Conservation (phyloP, 75 land plant species). For the Pinus taeda region DNA sequence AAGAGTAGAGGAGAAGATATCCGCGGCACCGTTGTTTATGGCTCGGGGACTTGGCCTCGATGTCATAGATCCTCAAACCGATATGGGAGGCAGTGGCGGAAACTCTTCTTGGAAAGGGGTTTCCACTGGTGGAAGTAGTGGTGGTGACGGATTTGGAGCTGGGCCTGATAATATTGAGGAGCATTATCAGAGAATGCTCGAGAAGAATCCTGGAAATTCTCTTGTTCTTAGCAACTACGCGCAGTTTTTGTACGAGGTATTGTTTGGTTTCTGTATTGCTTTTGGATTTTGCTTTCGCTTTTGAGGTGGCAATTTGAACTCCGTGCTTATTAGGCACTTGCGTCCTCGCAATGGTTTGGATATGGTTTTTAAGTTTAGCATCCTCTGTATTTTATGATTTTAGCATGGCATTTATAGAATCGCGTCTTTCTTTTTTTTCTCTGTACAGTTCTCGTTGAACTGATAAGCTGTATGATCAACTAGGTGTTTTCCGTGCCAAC, state of each 20-base stretch:
- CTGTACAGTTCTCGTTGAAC: not conserved
- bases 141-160: conserved; percentile 16
- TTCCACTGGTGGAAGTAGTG: conserved; percentile 15
- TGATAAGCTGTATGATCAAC: not conserved
- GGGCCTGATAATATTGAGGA: conserved; percentile 24
- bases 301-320: too few relatives aligned
- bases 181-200: conserved; percentile 49
- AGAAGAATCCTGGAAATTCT: conserved; percentile 40
- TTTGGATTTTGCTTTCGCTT: not conserved
- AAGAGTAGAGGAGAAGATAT: not conserved
- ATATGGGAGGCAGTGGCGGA: conserved; percentile 9
- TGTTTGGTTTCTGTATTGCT: not conserved
- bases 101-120: not conserved
- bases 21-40: conserved; percentile 22
- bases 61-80: conserved; percentile 6
- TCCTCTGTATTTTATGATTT: not conserved
- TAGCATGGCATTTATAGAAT: not conserved
- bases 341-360: not conserved
- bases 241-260: conserved; percentile 51
- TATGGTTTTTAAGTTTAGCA: not conserved
- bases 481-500: not conserved
- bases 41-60: conserved; percentile 36
- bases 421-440: not conserved
- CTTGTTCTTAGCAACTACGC: conserved; percentile 60
- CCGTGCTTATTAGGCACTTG: too few relatives aligned